phyloP scores from a whole-genome alignment of 1,284 basidiomycete species.

The Mycosarcoma maydis region DNA sequence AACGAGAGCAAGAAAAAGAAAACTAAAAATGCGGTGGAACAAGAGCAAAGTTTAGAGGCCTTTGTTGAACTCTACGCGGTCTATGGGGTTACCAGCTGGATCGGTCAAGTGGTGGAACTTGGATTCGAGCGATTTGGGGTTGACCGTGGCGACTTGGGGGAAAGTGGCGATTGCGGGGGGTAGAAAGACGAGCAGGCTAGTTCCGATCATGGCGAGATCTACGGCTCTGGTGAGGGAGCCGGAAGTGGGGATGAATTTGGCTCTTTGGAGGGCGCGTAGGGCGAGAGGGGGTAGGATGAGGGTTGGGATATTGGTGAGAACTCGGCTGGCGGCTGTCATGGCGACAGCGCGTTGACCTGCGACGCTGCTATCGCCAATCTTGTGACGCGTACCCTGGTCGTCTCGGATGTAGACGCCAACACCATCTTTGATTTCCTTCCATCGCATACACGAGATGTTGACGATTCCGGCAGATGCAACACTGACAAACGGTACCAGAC shows the following conservation, averaged over 20 bases:
- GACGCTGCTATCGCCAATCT: conserved; percentile 69
- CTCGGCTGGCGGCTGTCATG: conserved; percentile 70
- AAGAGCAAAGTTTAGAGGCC: conserved; percentile 68
- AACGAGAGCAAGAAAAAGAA: too few relatives aligned
- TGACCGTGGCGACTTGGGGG: conserved; percentile 69
- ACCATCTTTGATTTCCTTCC: conserved; percentile 72
- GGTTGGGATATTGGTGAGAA: conserved; percentile 71
- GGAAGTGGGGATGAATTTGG: conserved; percentile 37
- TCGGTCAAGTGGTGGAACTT: conserved; percentile 65
- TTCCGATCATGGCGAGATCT: conserved; percentile 67
- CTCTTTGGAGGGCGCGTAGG: conserved; percentile 68
- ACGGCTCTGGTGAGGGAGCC: conserved; percentile 41
- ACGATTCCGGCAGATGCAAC: conserved; percentile 68
- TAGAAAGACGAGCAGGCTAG: conserved; percentile 70
- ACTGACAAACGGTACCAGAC: conserved; percentile 71
- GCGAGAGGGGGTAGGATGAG: conserved; percentile 71
- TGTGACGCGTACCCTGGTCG: conserved; percentile 50
- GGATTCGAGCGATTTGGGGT: conserved; percentile 68
- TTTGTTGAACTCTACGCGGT: conserved; percentile 71
- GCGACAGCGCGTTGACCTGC: conserved; percentile 71
- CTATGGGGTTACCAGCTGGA: conserved; percentile 57
- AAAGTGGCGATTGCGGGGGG: conserved; percentile 72
- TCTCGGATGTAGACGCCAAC: conserved; percentile 69
- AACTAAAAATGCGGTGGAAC: too few relatives aligned
- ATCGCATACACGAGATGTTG: conserved; percentile 70